phyloP scores from a whole-genome alignment of 2,329 filamentous ascomycete genomes.

The Xylaria arbuscula region DNA sequence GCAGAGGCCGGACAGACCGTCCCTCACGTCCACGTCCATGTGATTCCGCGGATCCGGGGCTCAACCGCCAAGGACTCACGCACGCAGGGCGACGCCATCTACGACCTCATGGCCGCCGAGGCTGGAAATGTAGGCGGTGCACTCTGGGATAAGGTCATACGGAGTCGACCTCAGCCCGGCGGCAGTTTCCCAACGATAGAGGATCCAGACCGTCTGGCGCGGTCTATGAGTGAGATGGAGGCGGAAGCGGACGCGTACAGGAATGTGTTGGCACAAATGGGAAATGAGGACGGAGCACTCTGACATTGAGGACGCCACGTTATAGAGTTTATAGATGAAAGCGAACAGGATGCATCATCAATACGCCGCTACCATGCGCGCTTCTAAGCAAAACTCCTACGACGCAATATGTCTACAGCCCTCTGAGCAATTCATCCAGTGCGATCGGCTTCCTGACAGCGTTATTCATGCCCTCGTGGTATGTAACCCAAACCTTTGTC shows the following conservation, averaged over 20 bases:
- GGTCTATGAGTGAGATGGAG: slow-evolving; percentile 80
- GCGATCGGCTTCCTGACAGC: slow-evolving; percentile 81
- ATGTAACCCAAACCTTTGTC: slow-evolving; percentile 77
- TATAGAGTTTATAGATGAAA: slow-evolving; percentile 25
- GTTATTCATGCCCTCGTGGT: slow-evolving; percentile 82
- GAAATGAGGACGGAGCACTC: slow-evolving; percentile 52
- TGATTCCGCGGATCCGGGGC: slow-evolving; percentile 51
- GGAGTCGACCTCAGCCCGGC: slow-evolving; percentile 59
- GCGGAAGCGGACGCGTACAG: slow-evolving; percentile 78
- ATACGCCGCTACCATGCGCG: slow-evolving; percentile 40
- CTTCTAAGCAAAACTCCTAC: slow-evolving; percentile 20
- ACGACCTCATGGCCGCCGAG: slow-evolving; percentile 83
- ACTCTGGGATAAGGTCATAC: slow-evolving; percentile 54
- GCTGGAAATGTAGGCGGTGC: slow-evolving; percentile 83
- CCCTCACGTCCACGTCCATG: slow-evolving; percentile 88
- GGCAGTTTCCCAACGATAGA: slow-evolving; percentile 76
- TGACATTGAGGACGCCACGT: slow-evolving; percentile 12
- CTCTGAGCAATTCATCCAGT: slow-evolving; percentile 73
- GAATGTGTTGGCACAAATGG: slow-evolving; percentile 54
- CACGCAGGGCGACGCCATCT: slow-evolving; percentile 63
- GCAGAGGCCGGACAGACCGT: slow-evolving; percentile 92
- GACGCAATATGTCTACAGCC: slow-evolving; percentile 53
- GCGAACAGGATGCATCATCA: slow-evolving; percentile 15
- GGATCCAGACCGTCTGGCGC: slow-evolving; percentile 73
- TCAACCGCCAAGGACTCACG: slow-evolving; percentile 45